Percentiles rank a stretch among this genome's conserved stretches.
Evolutionary conservation across 108 stramenopile species (phyloP).

Genomic region (Schizochytrium sp.): DNA sequence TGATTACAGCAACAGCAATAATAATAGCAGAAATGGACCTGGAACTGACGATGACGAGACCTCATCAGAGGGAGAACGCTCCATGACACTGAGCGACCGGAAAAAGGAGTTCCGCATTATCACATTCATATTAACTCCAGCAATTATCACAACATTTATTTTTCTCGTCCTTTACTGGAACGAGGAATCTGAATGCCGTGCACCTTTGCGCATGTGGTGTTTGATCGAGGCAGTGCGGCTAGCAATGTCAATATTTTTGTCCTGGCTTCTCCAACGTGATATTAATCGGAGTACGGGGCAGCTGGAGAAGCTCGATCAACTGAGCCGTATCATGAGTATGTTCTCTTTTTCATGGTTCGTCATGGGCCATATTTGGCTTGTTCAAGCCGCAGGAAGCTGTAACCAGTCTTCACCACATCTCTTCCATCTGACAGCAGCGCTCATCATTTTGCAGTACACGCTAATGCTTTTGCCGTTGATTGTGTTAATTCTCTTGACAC

Average conservation of each 20-base stretch:
- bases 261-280: slow-evolving; percentile 38
- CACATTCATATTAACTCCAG: background rate
- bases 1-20: background rate
- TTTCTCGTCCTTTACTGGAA: slow-evolving; percentile 39
- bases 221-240: slow-evolving; percentile 37
- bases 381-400: slow-evolving; percentile 26
- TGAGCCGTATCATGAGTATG: slow-evolving; percentile 47
- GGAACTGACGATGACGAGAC: background rate
- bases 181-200: slow-evolving; percentile 14
- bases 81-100: slow-evolving; percentile 7
- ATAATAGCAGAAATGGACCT: background rate
- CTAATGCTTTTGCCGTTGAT: slow-evolving; percentile 49
- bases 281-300: background rate
- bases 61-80: background rate
- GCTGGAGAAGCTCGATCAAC: background rate
- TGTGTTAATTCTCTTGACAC: slow-evolving; percentile 54
- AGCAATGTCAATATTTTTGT: background rate
- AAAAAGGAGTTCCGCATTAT: slow-evolving; percentile 47
- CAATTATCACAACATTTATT: slow-evolving; percentile 29
- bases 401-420: slow-evolving; percentile 44
- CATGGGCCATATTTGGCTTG: slow-evolving; percentile 52
- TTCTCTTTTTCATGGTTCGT: slow-evolving; percentile 56
- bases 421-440: slow-evolving; percentile 48
- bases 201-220: slow-evolving; percentile 38
- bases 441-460: slow-evolving; percentile 49